Evolutionary conservation across 2,329 filamentous ascomycete species (phyloP).

Genomic region (Exophiala lecanii-corni): DNA sequence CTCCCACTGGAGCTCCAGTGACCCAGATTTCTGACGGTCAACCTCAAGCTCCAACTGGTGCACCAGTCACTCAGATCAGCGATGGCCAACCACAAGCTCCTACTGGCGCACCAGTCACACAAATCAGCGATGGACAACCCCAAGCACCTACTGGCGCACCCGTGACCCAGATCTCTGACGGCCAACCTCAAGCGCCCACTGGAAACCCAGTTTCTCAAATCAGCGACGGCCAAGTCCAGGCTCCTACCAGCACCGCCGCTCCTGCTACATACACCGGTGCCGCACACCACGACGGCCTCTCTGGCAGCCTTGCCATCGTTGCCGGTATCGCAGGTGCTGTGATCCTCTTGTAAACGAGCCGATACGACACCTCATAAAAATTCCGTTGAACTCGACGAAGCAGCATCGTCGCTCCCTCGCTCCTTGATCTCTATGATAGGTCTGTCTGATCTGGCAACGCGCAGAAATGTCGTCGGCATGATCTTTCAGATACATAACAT

Average conservation of each 20-base stretch:
- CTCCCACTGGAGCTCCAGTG: constrained; percentile 1
- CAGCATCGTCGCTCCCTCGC: too few species aligned
- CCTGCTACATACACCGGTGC: constrained; percentile 21
- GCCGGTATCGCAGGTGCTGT: constrained; percentile 22
- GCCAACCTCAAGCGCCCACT: constrained; percentile 15
- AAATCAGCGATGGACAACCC: constrained; percentile 32
- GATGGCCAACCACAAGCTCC: constrained; percentile 18
- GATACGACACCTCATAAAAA: too few species aligned
- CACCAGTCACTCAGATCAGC: constrained; percentile 5
- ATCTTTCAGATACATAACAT: too few species aligned
- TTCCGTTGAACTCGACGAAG: too few species aligned
- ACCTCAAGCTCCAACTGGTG: constrained; percentile 10
- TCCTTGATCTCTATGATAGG: too few species aligned
- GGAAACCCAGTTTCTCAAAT: constrained; percentile 33
- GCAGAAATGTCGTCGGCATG: too few species aligned
- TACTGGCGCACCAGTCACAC: constrained; percentile 20
- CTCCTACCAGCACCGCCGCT: constrained; percentile 34
- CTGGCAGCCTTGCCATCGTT: constrained; percentile 18
- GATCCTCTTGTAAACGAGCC: constrained; percentile 14
- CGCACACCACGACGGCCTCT: constrained; percentile 16
- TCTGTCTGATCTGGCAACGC: too few species aligned
- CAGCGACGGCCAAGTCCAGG: constrained; percentile 47
- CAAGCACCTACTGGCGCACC: constrained; percentile 28
- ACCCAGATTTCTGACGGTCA: constrained; percentile 20
- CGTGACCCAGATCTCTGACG: constrained; percentile 26